Evolutionary conservation across 305 asterid genomes (phyloP).

Genomic region (Salvia sclarea): DNA sequence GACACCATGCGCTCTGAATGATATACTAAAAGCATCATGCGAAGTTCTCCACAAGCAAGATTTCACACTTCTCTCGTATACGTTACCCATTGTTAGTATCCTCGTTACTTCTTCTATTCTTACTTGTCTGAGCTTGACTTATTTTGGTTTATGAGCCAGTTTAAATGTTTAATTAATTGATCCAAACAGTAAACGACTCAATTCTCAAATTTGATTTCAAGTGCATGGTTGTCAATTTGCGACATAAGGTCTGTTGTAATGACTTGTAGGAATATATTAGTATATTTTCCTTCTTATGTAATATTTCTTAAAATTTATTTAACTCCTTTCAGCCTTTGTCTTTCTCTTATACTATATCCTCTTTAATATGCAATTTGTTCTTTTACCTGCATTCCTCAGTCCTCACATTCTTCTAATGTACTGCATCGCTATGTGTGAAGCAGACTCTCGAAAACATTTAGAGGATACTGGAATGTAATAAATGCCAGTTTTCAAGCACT

Average conservation of each 20-base stretch:
- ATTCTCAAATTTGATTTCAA: neutral
- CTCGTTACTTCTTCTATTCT: constrained; percentile 23
- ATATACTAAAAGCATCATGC: constrained; percentile 65
- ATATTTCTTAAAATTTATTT: neutral
- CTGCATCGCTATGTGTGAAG: neutral
- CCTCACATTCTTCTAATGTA: neutral
- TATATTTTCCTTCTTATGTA: neutral
- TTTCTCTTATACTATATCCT: neutral
- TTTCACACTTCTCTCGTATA: constrained; percentile 54
- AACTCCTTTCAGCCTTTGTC: neutral
- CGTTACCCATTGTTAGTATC: constrained; percentile 72
- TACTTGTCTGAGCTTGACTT: constrained; percentile 9
- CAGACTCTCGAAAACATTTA: neutral
- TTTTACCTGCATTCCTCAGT: neutral
- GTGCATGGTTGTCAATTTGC: neutral
- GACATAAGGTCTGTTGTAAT: neutral
- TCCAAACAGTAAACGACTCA: neutral
- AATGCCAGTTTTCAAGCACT: constrained; percentile 1
- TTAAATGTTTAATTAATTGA: neutral
- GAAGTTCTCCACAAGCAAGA: constrained; percentile 83
- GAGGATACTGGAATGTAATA: constrained; percentile 1
- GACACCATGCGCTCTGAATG: constrained; percentile 81
- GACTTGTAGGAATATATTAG: neutral
- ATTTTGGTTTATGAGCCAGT: neutral
- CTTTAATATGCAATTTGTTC: neutral